A percentile compares a stretch with the other conserved stretches of the same genome.
Evolutionary conservation across 2,329 filamentous ascomycete species (phyloP).

Genomic region (Phaeosphaeriaceae sp.): DNA sequence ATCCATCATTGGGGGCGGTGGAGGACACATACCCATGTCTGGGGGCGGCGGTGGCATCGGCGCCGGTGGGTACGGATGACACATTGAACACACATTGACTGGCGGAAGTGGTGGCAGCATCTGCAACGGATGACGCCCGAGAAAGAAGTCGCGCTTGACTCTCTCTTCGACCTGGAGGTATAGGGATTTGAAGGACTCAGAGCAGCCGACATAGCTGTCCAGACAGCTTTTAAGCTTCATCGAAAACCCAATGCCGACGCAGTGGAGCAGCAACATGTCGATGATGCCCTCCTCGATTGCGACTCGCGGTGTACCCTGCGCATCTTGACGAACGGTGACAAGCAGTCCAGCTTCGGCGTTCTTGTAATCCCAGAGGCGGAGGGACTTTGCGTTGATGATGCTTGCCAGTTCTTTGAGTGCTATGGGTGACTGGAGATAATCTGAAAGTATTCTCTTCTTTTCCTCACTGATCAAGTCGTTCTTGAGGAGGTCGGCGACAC

Average conservation of each 20-base stretch:
- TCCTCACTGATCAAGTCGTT: constrained; percentile 59
- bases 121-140: constrained; percentile 10
- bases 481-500: constrained; percentile 58
- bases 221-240: constrained; percentile 26
- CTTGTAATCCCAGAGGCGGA: constrained; percentile 36
- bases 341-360: constrained; percentile 26
- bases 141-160: constrained; percentile 28
- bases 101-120: not conserved
- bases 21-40: constrained; percentile 8
- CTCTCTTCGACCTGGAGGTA: constrained; percentile 8
- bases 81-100: constrained; percentile 12
- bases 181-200: constrained; percentile 7
- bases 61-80: constrained; percentile 13
- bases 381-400: constrained; percentile 31
- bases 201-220: constrained; percentile 1
- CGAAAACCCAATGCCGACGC: constrained; percentile 28
- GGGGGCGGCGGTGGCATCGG: constrained; percentile 12
- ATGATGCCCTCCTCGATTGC: constrained; percentile 34
- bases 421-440: constrained; percentile 30
- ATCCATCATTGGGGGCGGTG: constrained; percentile 8
- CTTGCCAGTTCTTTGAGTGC: constrained; percentile 31
- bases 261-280: constrained; percentile 37
- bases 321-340: constrained; percentile 27
- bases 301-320: constrained; percentile 32
- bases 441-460: constrained; percentile 46